Conservation (phyloP, 2,329 filamentous ascomycete species). For the Metarhizium album region DNA sequence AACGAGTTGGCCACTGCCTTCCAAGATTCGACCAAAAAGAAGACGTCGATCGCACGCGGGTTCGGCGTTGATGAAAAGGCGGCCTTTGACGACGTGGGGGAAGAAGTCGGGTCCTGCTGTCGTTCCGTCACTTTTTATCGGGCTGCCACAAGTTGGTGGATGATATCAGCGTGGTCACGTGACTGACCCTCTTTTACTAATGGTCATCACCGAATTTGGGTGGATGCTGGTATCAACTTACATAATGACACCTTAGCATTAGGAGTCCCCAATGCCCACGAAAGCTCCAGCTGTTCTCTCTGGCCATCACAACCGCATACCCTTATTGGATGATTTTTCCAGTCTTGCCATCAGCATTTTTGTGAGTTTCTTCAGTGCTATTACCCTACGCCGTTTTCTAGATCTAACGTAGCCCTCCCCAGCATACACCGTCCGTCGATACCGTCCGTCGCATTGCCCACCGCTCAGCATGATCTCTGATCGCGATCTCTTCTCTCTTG, state of each 20-base stretch:
- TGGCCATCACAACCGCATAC: constrained; percentile 1
- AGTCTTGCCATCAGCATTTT: not conserved
- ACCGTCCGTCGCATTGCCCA: constrained; percentile 5
- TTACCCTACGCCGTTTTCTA: not conserved
- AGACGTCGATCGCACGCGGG: not conserved
- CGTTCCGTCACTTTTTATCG: constrained; percentile 11
- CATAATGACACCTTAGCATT: not conserved
- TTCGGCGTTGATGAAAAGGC: constrained; percentile 1
- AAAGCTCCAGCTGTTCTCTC: constrained; percentile 13
- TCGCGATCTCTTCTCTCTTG: constrained; percentile 78
- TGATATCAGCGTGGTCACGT: constrained; percentile 19
- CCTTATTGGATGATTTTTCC: not conserved
- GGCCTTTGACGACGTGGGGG: constrained; percentile 7
- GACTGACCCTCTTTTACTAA: constrained; percentile 4
- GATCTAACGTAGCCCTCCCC: not conserved
- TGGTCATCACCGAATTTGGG: too few relatives aligned
- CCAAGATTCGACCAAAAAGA: not conserved
- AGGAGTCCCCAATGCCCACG: too few relatives aligned
- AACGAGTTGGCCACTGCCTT: not conserved
- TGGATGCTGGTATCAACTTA: too few relatives aligned
- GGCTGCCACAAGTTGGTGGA: constrained; percentile 12
- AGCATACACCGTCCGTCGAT: not conserved
- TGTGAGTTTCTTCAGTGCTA: not conserved
- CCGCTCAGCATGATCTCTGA: constrained; percentile 79
- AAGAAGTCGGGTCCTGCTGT: constrained; percentile 5